Conservation (phyloP, 441 rosid genomes). For the Kokia cookei region DNA sequence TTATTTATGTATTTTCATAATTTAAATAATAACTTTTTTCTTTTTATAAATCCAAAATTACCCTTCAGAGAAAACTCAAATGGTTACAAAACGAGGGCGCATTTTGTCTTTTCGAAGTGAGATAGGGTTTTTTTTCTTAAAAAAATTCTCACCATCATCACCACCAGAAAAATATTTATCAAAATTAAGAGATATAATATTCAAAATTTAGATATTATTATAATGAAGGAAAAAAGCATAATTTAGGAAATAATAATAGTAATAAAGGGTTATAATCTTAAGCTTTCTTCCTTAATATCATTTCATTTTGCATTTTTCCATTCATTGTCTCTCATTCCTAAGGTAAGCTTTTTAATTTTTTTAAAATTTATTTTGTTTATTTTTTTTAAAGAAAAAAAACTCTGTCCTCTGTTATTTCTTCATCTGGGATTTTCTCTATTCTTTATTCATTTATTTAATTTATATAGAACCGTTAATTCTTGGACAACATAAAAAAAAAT, state of each 20-base stretch:
- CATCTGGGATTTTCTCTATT: conserved; percentile 50
- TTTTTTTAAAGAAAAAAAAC: not conserved
- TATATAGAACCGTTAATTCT: not conserved
- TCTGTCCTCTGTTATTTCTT: conserved; percentile 32
- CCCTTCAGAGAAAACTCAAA: not conserved
- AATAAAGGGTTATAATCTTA: conserved; percentile 15
- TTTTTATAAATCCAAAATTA: not conserved
- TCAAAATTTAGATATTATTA: not conserved
- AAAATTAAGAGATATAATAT: not conserved
- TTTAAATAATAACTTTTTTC: not conserved
- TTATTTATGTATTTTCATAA: not conserved
- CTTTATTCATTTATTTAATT: conserved; percentile 1
- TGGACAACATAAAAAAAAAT: not conserved
- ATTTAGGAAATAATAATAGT: not conserved
- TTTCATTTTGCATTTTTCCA: conserved; percentile 29
- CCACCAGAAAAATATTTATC: not conserved
- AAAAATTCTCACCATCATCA: not conserved
- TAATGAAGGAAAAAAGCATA: not conserved
- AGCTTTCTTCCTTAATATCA: conserved; percentile 25
- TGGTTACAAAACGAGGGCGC: not conserved
- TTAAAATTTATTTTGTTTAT: conserved; percentile 13
- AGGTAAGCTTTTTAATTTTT: conserved; percentile 31
- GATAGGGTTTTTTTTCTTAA: not conserved
- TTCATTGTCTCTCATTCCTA: conserved; percentile 30
- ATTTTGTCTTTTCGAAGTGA: not conserved